These are phyloP conservation scores for Pseudogymnoascus sp. DNA, from an alignment of 2,329 filamentous ascomycete species.

Conservation along the genomic window DNA sequence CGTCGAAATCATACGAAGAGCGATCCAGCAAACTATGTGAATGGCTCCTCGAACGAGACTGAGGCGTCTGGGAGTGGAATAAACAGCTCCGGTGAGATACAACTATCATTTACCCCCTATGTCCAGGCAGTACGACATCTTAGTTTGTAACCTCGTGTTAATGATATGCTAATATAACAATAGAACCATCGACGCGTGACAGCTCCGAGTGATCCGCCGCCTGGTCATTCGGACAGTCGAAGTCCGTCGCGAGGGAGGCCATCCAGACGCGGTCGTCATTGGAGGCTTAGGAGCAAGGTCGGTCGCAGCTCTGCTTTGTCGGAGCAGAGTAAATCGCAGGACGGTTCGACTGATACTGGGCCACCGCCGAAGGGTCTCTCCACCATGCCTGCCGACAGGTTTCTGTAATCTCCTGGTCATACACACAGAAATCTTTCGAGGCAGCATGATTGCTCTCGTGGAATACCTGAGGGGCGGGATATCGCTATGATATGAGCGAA, in stretches of 20 bases:
- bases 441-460: not conserved
- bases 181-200: constrained; percentile 25
- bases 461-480: not conserved
- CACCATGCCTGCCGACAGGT: not conserved
- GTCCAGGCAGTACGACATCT: not conserved
- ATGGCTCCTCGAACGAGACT: constrained; percentile 21
- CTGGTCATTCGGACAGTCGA: constrained; percentile 15
- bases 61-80: constrained; percentile 20
- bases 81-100: constrained; percentile 21
- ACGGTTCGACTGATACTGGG: not conserved
- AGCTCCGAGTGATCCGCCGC: constrained; percentile 25
- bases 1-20: constrained; percentile 24
- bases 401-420: not conserved
- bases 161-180: constrained; percentile 3
- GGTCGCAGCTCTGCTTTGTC: not conserved
- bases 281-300: constrained; percentile 23
- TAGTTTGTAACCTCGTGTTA: not conserved
- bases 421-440: not conserved
- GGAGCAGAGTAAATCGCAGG: not conserved
- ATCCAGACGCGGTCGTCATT: constrained; percentile 23
- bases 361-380: not conserved
- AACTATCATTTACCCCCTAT: constrained; percentile 11
- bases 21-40: constrained; percentile 19
- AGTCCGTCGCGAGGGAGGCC: constrained; percentile 15
- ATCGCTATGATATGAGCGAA: not conserved